phyloP scores from a whole-genome alignment of 1,284 basidiomycete species.

The Apiotrichum veenhuisii region DNA sequence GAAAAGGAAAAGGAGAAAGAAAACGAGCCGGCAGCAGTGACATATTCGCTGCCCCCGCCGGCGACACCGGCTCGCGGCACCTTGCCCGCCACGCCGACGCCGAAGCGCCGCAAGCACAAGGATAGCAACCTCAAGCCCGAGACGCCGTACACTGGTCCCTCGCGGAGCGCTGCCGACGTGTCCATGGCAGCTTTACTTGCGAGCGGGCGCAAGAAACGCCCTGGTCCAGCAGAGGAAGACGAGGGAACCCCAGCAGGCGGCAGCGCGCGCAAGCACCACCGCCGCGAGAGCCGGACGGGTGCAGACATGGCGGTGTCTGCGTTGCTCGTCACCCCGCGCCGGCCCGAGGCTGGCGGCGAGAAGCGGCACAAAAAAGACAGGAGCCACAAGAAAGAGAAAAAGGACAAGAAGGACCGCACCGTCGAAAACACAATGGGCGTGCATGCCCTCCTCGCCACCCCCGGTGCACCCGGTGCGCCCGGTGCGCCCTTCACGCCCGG shows the following conservation, averaged over 20 bases:
- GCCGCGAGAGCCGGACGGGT: not conserved
- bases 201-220: not conserved
- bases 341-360: not conserved
- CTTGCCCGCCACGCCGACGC: not conserved
- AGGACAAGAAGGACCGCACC: not conserved
- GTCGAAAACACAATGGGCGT: slow-evolving; percentile 2
- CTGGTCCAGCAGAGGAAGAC: not conserved
- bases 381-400: not conserved
- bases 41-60: not conserved
- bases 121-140: not conserved
- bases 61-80: not conserved
- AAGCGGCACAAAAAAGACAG: not conserved
- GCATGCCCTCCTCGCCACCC: not conserved
- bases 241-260: not conserved
- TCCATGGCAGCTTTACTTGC: not conserved
- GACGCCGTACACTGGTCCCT: slow-evolving; percentile 5
- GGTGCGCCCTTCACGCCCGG: not conserved
- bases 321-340: not conserved
- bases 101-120: not conserved
- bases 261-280: not conserved
- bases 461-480: not conserved
- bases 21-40: not conserved
- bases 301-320: not conserved
- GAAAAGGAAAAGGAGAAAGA: not conserved
- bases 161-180: slow-evolving; percentile 1